Evolutionary conservation across 495 filamentous ascomycete species (phyloP), one percentile per base, ranked within the genome.

Genomic region (Tuber microsphaerosporum): DNA sequence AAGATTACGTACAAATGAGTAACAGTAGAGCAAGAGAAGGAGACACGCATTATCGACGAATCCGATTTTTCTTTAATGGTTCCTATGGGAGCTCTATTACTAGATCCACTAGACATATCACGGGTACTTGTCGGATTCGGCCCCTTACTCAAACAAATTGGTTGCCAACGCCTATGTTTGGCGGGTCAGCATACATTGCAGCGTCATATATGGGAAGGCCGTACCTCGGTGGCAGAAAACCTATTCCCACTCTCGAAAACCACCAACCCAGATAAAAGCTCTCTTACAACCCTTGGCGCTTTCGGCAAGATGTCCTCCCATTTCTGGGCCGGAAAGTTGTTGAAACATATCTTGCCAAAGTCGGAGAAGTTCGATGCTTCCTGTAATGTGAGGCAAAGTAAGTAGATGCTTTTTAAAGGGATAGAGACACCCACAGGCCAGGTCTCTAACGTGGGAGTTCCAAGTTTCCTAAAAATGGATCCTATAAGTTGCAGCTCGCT

Each of bases 401-500:
- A 26, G 8, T 16, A 10, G 41, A n/a, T 3, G 22, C 26, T 9
- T 17, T 20, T 17, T 9, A 39, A 48, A n/a, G 42, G 16, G 17
- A 41, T 74, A 46, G 48, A 10, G 68, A 26, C 56, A 70, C 79
- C 20, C 37, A 81, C 80, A 68, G 94, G 94, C 95, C 95, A 99
- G 0, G 82, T 88, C 46, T 90, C 86, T 65, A 87, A 84, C 69
- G 90, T 90, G 0, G 95, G 95, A 4, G 94, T 97, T 10, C 95
- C 95, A 41, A 98, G 84, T 19, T 89, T 93, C 83, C 89, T 88
- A 84, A 99, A 99, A 31, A 97, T 94, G 78, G 92, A 96, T 71
- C 91, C 86, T 70, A 99, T 92, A 56, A 99, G 86, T 7, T 92
- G 92, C 44, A 99, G 86, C 84, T 99, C 96, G 81, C 92, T 98